Evolutionary conservation across 2,329 filamentous ascomycete genomes (phyloP).

Genomic region (Arthrobotrys sphaeroides): DNA sequence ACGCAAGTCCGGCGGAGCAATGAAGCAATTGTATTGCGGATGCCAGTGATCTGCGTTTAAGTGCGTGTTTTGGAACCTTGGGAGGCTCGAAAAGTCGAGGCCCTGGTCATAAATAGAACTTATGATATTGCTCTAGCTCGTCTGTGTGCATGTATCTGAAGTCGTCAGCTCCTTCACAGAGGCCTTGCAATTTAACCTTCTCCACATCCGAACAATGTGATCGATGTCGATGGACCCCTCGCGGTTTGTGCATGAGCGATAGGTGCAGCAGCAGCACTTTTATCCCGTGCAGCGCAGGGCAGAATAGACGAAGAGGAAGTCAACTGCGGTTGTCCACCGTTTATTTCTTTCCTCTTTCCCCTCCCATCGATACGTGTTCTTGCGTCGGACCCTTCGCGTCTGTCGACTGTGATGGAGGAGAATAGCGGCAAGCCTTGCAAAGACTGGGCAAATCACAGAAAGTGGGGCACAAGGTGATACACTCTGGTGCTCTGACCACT

Average conservation of each 20-base stretch:
- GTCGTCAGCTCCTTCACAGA: slow-evolving; percentile 30
- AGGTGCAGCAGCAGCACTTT: not conserved
- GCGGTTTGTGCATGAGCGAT: not conserved
- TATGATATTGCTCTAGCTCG: slow-evolving; percentile 16
- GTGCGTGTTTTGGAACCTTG: not conserved
- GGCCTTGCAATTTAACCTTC: slow-evolving; percentile 28
- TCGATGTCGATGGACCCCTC: not conserved
- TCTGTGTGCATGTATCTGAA: slow-evolving; percentile 1
- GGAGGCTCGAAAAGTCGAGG: slow-evolving; percentile 16
- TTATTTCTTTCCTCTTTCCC: not conserved
- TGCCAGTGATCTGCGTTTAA: slow-evolving; percentile 12
- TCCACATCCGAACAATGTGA: slow-evolving; percentile 25
- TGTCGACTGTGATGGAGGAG: slow-evolving; percentile 29
- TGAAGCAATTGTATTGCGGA: slow-evolving; percentile 4
- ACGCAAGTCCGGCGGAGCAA: not conserved
- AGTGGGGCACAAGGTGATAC: slow-evolving; percentile 32
- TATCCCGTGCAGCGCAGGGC: slow-evolving; percentile 15
- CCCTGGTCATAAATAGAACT: slow-evolving; percentile 9
- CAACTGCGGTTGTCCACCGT: slow-evolving; percentile 32
- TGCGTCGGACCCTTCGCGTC: slow-evolving; percentile 45
- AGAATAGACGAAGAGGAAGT: slow-evolving; percentile 12
- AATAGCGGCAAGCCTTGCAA: slow-evolving; percentile 24
- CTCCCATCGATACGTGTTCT: slow-evolving; percentile 31
- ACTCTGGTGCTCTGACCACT: slow-evolving; percentile 51
- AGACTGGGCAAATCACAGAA: slow-evolving; percentile 14